Conservation (phyloP, 176 grass and related monocot genomes). For the Lolium multiflorum region DNA sequence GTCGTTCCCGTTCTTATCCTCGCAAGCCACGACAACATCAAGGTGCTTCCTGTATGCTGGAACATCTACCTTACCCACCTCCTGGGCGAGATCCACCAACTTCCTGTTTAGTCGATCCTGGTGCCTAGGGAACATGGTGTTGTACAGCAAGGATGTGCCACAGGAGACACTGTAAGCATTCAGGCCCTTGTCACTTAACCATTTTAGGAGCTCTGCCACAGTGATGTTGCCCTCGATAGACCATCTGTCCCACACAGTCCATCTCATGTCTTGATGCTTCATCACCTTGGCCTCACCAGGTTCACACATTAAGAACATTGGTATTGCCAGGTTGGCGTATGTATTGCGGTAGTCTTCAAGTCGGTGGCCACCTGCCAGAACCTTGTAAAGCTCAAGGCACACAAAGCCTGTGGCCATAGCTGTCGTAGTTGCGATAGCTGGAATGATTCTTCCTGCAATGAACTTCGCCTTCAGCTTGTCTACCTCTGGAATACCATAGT, state of each 20-base stretch:
- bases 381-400: constrained; percentile 94
- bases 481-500: constrained; percentile 75
- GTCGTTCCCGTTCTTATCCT: constrained; percentile 57
- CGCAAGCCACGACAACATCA: constrained; percentile 72
- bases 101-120: constrained; percentile 69
- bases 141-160: constrained; percentile 78
- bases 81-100: constrained; percentile 63
- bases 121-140: constrained; percentile 69
- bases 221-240: constrained; percentile 71
- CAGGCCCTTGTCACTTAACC: constrained; percentile 69
- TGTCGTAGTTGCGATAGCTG: constrained; percentile 73
- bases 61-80: constrained; percentile 63
- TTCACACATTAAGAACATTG: constrained; percentile 70
- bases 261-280: constrained; percentile 65
- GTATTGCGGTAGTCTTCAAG: constrained; percentile 75
- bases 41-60: constrained; percentile 63
- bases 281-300: constrained; percentile 63
- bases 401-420: constrained; percentile 88
- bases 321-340: constrained; percentile 75
- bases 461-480: constrained; percentile 85
- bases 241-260: constrained; percentile 86
- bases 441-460: constrained; percentile 84
- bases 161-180: constrained; percentile 75
- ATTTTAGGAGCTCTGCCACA: constrained; percentile 62
- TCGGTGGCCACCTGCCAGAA: constrained; percentile 66